Evolutionary conservation across 1,284 basidiomycete species (phyloP).

Genomic region (Sporisorium sorghi): DNA sequence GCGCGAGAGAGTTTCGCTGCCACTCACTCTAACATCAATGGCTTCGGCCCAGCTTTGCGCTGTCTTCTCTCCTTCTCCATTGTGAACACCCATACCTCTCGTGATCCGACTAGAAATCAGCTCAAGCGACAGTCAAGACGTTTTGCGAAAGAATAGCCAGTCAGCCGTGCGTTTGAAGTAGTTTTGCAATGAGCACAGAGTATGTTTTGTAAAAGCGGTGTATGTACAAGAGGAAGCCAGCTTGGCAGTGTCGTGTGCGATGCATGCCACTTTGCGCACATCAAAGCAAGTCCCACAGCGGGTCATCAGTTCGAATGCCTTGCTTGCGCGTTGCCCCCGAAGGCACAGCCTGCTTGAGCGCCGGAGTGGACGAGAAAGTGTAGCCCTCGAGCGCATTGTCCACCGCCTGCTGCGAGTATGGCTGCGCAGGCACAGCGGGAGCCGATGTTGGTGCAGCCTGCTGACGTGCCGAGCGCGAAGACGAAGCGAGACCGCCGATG

Average conservation of each 20-base stretch:
- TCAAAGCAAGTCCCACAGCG: slow-evolving; percentile 52
- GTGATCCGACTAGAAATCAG: too few species aligned
- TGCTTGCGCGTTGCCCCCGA: slow-evolving; percentile 35
- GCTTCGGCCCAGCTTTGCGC: too few species aligned
- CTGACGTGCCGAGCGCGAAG: slow-evolving; percentile 25
- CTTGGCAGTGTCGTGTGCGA: slow-evolving; percentile 12
- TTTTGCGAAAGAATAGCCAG: neutral
- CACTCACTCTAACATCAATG: too few species aligned
- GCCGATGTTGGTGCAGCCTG: slow-evolving; percentile 18
- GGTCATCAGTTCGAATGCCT: slow-evolving; percentile 48
- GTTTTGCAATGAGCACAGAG: neutral
- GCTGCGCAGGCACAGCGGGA: slow-evolving; percentile 9
- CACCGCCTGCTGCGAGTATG: slow-evolving; percentile 32
- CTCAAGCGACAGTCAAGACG: too few species aligned
- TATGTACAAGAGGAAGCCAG: slow-evolving; percentile 11
- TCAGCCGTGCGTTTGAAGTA: too few species aligned
- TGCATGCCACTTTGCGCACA: neutral
- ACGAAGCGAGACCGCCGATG: slow-evolving; percentile 49
- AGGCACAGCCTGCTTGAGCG: slow-evolving; percentile 17
- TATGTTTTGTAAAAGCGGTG: neutral
- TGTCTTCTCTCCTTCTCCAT: too few species aligned
- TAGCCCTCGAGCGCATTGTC: slow-evolving; percentile 35
- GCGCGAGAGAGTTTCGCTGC: too few species aligned
- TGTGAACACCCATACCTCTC: too few species aligned
- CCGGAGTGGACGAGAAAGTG: slow-evolving; percentile 23